Conservation (phyloP, 202 grass and related monocot species). For the Carex arenaria region DNA sequence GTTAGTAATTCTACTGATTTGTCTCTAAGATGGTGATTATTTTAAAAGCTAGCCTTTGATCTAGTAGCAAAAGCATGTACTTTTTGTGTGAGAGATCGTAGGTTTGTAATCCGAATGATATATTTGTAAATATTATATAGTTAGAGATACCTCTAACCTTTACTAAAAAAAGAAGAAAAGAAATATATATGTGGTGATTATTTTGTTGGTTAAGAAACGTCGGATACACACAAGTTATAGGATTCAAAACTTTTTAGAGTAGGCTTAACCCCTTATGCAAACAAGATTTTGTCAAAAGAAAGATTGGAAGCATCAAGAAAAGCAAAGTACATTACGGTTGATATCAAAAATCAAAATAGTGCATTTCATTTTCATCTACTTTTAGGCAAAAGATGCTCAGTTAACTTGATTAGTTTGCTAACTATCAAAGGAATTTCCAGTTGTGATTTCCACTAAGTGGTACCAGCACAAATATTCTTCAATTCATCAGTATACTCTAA, state of each 20-base stretch:
- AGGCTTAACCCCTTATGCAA: conserved; percentile 2
- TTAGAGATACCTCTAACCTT: no score
- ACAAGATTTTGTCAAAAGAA: conserved; percentile 16
- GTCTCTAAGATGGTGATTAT: neutral
- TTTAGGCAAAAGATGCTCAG: conserved; percentile 12
- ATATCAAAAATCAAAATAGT: conserved; percentile 4
- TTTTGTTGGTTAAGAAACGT: neutral
- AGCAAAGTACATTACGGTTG: conserved; percentile 15
- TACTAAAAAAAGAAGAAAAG: no score
- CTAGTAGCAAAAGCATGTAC: no score
- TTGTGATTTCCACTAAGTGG: neutral
- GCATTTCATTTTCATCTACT: conserved; percentile 15
- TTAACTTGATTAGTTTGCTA: conserved; percentile 17
- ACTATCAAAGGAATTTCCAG: neutral
- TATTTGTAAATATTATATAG: no score
- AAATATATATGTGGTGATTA: no score
- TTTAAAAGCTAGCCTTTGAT: neutral
- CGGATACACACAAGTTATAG: neutral
- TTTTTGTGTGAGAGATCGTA: no score
- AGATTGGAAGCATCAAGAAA: conserved; percentile 22
- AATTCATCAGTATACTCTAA: neutral
- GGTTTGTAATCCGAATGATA: no score
- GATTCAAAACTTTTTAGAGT: neutral
- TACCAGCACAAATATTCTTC: neutral
- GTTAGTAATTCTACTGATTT: neutral